Percentiles rank a stretch among this genome's conserved stretches.
Evolutionary conservation across 2,329 filamentous ascomycete genomes (phyloP).

Genomic region (Aspergillus piperis): DNA sequence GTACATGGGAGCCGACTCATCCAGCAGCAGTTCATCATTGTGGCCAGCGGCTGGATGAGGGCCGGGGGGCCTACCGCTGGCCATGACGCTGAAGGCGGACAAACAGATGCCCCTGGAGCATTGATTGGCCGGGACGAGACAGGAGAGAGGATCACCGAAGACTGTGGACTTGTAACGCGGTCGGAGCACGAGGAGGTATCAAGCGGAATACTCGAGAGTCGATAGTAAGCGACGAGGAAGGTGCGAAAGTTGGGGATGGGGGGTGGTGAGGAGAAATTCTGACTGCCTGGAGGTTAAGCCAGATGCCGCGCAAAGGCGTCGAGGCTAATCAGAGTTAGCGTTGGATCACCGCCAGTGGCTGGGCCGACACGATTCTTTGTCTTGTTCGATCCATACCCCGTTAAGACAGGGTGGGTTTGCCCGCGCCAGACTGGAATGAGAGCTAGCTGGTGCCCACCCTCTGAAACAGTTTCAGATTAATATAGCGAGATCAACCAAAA

Average conservation of each 20-base stretch:
- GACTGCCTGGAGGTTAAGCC: constrained; percentile 10
- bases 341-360: constrained; percentile 11
- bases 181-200: neutral
- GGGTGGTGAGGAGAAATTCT: constrained; percentile 7
- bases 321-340: constrained; percentile 10
- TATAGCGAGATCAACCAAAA: neutral
- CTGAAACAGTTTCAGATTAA: constrained; percentile 3
- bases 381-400: neutral
- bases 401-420: neutral
- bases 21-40: constrained; percentile 48
- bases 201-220: neutral
- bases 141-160: constrained; percentile 9
- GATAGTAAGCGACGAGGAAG: constrained; percentile 3
- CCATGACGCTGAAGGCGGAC: constrained; percentile 44
- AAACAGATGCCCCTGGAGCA: constrained; percentile 42
- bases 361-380: constrained; percentile 6
- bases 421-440: neutral
- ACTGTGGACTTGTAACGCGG: neutral
- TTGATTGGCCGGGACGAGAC: constrained; percentile 30
- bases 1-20: constrained; percentile 56
- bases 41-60: constrained; percentile 48
- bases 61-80: constrained; percentile 57
- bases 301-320: constrained; percentile 10
- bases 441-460: neutral
- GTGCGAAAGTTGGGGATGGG: neutral